Conservation (phyloP, 1,284 basidiomycete genomes). For the Cryptococcus sp. region DNA sequence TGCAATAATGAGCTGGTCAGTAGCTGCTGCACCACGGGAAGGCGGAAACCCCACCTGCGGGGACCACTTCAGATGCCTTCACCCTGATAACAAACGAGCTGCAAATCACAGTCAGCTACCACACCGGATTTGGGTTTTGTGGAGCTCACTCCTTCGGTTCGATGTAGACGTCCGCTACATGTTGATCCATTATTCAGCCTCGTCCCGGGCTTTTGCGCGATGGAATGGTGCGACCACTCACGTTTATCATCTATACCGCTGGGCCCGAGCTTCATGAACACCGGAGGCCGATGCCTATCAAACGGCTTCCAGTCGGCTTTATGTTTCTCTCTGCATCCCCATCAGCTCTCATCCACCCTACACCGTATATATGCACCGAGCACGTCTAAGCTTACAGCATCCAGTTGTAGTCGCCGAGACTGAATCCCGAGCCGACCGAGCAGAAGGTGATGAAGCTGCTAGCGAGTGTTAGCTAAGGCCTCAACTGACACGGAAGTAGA, state of each 20-base stretch:
- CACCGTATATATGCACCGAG: background rate
- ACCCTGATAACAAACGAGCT: constrained; percentile 67
- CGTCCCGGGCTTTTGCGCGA: no score
- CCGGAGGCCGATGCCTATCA: constrained; percentile 39
- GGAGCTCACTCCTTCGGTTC: constrained; percentile 44
- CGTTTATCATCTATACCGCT: constrained; percentile 49
- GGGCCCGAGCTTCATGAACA: constrained; percentile 43
- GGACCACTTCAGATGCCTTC: constrained; percentile 82
- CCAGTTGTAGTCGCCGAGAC: constrained; percentile 78
- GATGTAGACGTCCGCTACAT: constrained; percentile 50
- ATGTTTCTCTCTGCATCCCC: constrained; percentile 38
- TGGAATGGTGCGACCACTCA: constrained; percentile 16
- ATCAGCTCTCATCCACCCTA: background rate
- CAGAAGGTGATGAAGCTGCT: constrained; percentile 59
- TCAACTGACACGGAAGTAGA: background rate
- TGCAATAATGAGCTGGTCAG: constrained; percentile 23
- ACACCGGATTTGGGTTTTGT: background rate
- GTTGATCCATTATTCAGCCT: background rate
- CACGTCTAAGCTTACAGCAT: constrained; percentile 48
- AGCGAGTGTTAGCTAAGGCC: background rate
- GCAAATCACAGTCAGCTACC: background rate
- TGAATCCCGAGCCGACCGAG: constrained; percentile 80
- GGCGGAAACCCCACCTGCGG: constrained; percentile 56
- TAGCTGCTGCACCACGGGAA: background rate
- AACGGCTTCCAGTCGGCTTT: constrained; percentile 47